A percentile compares a stretch with the other conserved stretches of the same genome.
Conservation (phyloP, 1,284 basidiomycete species). For the Papiliotrema nemorosa region DNA sequence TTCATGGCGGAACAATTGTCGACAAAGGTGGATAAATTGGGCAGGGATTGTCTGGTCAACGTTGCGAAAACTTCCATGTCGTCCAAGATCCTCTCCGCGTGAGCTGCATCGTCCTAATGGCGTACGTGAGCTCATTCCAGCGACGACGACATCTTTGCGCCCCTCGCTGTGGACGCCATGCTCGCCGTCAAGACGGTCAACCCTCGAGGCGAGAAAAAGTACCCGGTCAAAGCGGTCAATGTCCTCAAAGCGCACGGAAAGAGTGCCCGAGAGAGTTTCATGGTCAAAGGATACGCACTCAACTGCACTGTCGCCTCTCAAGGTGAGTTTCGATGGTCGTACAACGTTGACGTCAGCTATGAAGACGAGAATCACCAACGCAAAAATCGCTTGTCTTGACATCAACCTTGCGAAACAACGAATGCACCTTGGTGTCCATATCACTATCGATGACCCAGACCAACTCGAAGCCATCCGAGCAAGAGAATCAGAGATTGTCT, state of each 20-base stretch:
- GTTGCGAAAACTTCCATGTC: conserved; percentile 99
- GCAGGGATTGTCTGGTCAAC: conserved; percentile 89
- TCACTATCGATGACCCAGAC: conserved; percentile 94
- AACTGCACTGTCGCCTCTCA: conserved; percentile 99
- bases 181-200: conserved; percentile 94
- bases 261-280: conserved; percentile 91
- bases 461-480: conserved; percentile 96
- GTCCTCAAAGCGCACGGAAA: conserved; percentile 98
- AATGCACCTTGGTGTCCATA: conserved; percentile 98
- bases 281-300: conserved; percentile 94
- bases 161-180: conserved; percentile 99
- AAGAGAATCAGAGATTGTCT: conserved; percentile 91
- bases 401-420: conserved; percentile 96
- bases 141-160: conserved; percentile 96
- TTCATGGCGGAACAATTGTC: conserved; percentile 98
- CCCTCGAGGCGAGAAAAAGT: conserved; percentile 92
- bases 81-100: conserved; percentile 98
- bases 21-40: conserved; percentile 88
- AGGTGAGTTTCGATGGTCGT: conserved; percentile 56
- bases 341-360: conserved; percentile 62
- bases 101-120: conserved; percentile 35
- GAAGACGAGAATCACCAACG: conserved; percentile 89
- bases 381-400: conserved; percentile 97
- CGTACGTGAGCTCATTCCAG: conserved; percentile 50
- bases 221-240: conserved; percentile 99